Evolutionary conservation across 805 yeast genomes (phyloP).

Genomic region (Nakazawaea ernobii): DNA sequence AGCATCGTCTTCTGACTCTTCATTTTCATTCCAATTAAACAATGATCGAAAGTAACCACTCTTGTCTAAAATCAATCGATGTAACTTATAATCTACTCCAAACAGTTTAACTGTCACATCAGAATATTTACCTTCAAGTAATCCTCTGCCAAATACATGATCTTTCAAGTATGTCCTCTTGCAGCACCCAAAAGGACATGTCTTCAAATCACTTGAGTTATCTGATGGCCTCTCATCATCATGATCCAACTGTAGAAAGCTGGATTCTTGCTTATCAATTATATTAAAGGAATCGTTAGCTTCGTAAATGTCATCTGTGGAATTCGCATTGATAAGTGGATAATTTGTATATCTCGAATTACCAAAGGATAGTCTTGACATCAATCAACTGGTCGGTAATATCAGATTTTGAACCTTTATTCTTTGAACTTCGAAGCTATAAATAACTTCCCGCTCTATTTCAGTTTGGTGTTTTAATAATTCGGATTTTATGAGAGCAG

Average conservation of each 20-base stretch:
- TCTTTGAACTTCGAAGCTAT: no score
- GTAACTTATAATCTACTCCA: constrained; percentile 37
- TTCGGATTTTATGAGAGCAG: no score
- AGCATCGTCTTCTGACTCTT: constrained; percentile 1
- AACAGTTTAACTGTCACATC: constrained; percentile 46
- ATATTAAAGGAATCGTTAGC: not conserved
- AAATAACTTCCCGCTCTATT: no score
- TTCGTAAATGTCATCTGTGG: not conserved
- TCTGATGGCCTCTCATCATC: not conserved
- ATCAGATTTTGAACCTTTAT: no score
- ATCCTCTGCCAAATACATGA: constrained; percentile 32
- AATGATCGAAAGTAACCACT: constrained; percentile 42
- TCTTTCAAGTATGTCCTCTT: constrained; percentile 18
- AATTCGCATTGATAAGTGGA: not conserved
- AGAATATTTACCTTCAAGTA: constrained; percentile 39
- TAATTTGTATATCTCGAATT: not conserved
- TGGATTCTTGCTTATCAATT: not conserved
- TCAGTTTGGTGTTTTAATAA: no score
- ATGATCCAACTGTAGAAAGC: not conserved
- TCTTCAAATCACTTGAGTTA: not conserved
- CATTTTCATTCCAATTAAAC: constrained; percentile 35
- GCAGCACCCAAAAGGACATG: constrained; percentile 26
- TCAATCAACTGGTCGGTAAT: not conserved
- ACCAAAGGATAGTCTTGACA: not conserved
- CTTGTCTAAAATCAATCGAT: constrained; percentile 37